Evolutionary conservation across 129 eudicot species (phyloP).

Genomic region (Sambucus nigra): DNA sequence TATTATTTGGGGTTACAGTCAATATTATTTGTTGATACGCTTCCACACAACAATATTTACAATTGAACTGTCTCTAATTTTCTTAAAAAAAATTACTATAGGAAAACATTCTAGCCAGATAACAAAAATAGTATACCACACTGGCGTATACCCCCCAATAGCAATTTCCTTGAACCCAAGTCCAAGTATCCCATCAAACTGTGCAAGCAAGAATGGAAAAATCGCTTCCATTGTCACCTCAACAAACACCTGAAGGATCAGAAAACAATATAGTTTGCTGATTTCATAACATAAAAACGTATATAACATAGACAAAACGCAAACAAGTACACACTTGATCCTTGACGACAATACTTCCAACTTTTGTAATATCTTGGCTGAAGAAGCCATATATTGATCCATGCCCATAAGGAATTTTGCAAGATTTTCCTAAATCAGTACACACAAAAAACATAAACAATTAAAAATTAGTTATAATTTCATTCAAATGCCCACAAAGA

Average conservation of each 20-base stretch:
- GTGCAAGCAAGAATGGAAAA: slow-evolving; percentile 36
- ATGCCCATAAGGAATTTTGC: slow-evolving; percentile 32
- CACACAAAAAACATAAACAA: background rate
- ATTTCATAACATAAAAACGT: background rate
- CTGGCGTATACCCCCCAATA: slow-evolving; percentile 42
- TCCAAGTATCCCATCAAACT: slow-evolving; percentile 75
- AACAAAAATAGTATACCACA: slow-evolving; percentile 39
- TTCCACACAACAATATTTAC: no score
- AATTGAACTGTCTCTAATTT: no score
- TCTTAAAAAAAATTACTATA: no score
- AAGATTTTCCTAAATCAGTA: slow-evolving; percentile 25
- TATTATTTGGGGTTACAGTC: no score
- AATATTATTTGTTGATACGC: no score
- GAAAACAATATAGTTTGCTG: background rate
- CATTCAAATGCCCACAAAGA: background rate
- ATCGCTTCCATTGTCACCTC: slow-evolving; percentile 56
- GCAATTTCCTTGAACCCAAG: slow-evolving; percentile 63
- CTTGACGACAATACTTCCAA: slow-evolving; percentile 40
- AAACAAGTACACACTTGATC: slow-evolving; percentile 35
- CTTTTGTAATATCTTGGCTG: slow-evolving; percentile 42
- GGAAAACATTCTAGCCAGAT: background rate
- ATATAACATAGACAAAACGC: background rate
- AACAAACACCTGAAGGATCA: slow-evolving; percentile 40
- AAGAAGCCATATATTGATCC: slow-evolving; percentile 61
- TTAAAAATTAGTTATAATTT: background rate